phyloP scores from a whole-genome alignment of 163 green algal genomes.

The Scenedesmus sp. region DNA sequence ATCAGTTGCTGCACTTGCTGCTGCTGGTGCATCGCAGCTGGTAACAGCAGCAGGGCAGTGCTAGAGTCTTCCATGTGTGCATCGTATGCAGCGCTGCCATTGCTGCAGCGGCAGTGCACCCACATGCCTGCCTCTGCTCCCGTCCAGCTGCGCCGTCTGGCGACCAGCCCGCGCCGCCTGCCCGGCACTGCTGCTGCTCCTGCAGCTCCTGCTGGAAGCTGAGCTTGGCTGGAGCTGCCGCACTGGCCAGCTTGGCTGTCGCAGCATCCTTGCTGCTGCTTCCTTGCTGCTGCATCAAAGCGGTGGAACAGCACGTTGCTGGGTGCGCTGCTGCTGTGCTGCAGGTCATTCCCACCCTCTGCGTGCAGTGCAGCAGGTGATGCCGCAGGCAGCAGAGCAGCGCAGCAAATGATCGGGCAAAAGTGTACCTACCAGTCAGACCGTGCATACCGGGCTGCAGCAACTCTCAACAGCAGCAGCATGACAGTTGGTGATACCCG shows the following conservation, averaged over 20 bases:
- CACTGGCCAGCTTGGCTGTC: background rate
- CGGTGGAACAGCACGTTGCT: slow-evolving; percentile 27
- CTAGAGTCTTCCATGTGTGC: background rate
- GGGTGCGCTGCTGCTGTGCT: slow-evolving; percentile 41
- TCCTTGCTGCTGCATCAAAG: slow-evolving; percentile 29
- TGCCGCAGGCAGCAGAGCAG: background rate
- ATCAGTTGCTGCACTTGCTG: background rate
- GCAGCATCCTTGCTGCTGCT: background rate
- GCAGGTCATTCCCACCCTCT: background rate
- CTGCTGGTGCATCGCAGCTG: background rate
- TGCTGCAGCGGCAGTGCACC: background rate
- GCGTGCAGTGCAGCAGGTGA: background rate
- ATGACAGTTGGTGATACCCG: background rate
- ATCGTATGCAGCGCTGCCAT: background rate
- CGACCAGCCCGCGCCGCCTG: slow-evolving; percentile 24
- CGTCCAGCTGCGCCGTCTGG: slow-evolving; percentile 21
- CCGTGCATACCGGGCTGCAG: background rate
- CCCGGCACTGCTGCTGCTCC: slow-evolving; percentile 1
- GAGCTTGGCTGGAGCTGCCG: background rate
- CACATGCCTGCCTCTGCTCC: slow-evolving; percentile 3
- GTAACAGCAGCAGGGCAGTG: background rate
- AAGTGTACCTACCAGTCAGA: no score
- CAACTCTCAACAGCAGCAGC: background rate
- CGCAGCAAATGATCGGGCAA: background rate
- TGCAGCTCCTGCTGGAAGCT: background rate